Conservation (phyloP, 2,329 filamentous ascomycete genomes). For the Beauveria bassiana region DNA sequence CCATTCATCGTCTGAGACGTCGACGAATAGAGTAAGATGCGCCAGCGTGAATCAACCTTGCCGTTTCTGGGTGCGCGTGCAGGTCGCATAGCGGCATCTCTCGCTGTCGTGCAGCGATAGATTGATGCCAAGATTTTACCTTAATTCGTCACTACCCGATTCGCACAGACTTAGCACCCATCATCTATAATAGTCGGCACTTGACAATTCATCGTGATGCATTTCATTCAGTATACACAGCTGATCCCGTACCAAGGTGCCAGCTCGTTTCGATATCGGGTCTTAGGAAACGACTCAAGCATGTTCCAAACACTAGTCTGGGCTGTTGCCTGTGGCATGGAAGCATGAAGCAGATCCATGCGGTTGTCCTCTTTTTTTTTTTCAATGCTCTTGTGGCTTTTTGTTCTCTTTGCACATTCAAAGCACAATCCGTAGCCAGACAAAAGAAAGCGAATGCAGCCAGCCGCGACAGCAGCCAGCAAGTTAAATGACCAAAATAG, state of each 20-base stretch:
- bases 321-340: not conserved
- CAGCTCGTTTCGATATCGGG: not conserved
- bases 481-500: conserved; percentile 15
- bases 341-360: not conserved
- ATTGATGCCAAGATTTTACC: conserved; percentile 1
- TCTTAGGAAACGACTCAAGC: not conserved
- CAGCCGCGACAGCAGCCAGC: not conserved
- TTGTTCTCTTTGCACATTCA: not conserved
- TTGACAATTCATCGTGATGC: not conserved
- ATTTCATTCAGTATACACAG: conserved; percentile 11
- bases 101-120: not conserved
- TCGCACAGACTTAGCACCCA: not conserved
- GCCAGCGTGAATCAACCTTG: conserved; percentile 5
- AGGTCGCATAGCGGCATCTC: not conserved
- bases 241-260: not conserved
- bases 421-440: conserved; percentile 1
- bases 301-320: not conserved
- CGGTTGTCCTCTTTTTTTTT: not conserved
- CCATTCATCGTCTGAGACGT: conserved; percentile 11
- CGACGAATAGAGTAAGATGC: conserved; percentile 11
- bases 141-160: not conserved
- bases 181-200: not conserved
- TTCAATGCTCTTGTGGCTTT: not conserved
- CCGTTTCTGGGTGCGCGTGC: conserved; percentile 7
- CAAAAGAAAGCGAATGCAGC: conserved; percentile 4